These are phyloP conservation scores for Tilletia indica DNA, from an alignment of 1,284 basidiomycete genomes.

Conservation along the genomic window DNA sequence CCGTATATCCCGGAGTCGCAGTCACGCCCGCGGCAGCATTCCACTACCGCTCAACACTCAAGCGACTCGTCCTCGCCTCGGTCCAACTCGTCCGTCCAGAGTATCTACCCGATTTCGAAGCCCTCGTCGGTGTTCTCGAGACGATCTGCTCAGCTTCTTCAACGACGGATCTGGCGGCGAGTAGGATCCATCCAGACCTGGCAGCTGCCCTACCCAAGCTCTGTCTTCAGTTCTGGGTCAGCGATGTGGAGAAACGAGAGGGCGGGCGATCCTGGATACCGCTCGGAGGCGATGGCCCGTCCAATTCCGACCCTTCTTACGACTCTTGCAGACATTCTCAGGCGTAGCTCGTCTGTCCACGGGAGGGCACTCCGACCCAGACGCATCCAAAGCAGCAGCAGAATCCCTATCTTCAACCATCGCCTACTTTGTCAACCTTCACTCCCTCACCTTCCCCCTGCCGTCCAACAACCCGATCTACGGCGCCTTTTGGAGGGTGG, in stretches of 20 bases:
- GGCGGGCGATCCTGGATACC: conserved; percentile 70
- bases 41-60: conserved; percentile 76
- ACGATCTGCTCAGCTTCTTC: conserved; percentile 66
- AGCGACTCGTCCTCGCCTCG: conserved; percentile 68
- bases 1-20: conserved; percentile 48
- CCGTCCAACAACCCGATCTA: conserved; percentile 60
- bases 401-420: background rate
- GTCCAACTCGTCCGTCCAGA: conserved; percentile 74
- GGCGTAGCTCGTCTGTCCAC: conserved; percentile 54
- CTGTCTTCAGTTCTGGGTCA: conserved; percentile 74
- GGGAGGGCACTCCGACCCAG: background rate
- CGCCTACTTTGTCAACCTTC: conserved; percentile 67
- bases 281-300: conserved; percentile 77
- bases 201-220: conserved; percentile 68
- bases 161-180: too few species aligned
- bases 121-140: conserved; percentile 73
- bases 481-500: conserved; percentile 68
- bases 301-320: conserved; percentile 69
- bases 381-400: background rate
- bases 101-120: conserved; percentile 62
- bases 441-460: conserved; percentile 73
- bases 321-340: conserved; percentile 73
- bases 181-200: background rate
- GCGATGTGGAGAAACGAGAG: conserved; percentile 65
- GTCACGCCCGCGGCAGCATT: conserved; percentile 68